Conservation (phyloP, 2,329 filamentous ascomycete species). For the Dryadomyces quercivorus region DNA sequence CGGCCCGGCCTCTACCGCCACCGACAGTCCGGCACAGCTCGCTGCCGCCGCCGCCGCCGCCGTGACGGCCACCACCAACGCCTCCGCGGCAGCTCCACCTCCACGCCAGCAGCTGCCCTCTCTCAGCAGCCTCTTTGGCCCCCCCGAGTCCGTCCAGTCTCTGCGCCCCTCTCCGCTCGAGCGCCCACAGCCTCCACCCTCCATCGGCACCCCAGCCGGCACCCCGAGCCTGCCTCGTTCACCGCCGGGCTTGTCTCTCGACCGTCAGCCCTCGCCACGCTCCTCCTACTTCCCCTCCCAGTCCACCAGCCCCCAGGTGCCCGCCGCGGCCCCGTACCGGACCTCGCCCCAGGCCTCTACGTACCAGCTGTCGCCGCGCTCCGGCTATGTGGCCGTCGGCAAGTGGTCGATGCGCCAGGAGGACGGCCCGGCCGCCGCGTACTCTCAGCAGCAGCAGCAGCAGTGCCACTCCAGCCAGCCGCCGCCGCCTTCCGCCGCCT, state of each 20-base stretch:
- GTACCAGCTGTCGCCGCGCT: not conserved
- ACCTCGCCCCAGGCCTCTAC: conserved; percentile 3
- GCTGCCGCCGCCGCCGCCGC: not conserved
- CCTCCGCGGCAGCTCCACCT: conserved; percentile 12
- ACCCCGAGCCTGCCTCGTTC: conserved; percentile 7
- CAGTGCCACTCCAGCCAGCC: not conserved
- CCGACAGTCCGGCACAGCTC: not conserved
- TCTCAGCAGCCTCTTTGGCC: conserved; percentile 44
- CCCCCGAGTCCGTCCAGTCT: conserved; percentile 29
- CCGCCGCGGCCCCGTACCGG: not conserved
- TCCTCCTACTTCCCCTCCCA: conserved; percentile 29
- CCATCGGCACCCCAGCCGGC: not conserved
- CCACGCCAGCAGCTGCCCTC: conserved; percentile 40
- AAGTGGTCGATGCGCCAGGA: conserved; percentile 6
- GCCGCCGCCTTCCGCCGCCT: too few species aligned
- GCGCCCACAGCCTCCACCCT: conserved; percentile 22
- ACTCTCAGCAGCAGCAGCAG: not conserved
- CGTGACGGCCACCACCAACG: conserved; percentile 8
- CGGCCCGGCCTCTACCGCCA: conserved; percentile 17
- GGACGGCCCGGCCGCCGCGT: not conserved
- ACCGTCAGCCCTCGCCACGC: conserved; percentile 23
- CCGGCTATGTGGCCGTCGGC: conserved; percentile 4
- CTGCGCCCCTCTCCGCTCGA: conserved; percentile 37
- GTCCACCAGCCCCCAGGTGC: not conserved
- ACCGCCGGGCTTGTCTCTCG: conserved; percentile 8